phyloP scores from a whole-genome alignment of 306 rosid species.

The Pueraria montana region DNA sequence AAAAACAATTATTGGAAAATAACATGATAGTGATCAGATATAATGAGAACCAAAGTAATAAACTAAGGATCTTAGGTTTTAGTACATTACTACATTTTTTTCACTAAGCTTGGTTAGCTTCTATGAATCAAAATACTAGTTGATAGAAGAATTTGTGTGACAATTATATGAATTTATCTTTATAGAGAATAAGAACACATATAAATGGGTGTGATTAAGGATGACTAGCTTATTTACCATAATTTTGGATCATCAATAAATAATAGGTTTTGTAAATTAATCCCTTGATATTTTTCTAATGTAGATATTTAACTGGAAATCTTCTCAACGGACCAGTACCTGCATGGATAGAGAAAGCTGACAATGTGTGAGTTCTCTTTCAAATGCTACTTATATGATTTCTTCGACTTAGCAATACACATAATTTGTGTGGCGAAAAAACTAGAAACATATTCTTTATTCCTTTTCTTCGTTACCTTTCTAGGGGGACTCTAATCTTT shows the following conservation, averaged over 20 bases:
- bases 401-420: constrained; percentile 1
- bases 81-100: not conserved
- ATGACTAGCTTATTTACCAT: constrained; percentile 4
- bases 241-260: not conserved
- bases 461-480: not conserved
- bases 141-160: not conserved
- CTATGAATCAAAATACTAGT: not conserved
- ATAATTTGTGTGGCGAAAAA: not conserved
- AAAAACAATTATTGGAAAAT: not conserved
- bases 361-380: constrained; percentile 57
- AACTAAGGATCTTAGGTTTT: not conserved
- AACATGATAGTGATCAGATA: not conserved
- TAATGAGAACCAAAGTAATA: not conserved
- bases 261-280: not conserved
- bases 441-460: not conserved
- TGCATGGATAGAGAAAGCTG: constrained; percentile 48
- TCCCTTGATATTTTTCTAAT: constrained; percentile 22
- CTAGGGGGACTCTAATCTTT: not conserved
- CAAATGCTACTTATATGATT: constrained; percentile 17
- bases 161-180: too few species aligned
- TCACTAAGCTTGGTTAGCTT: not conserved
- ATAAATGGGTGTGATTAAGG: constrained; percentile 4
- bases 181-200: not conserved
- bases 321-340: constrained; percentile 68
- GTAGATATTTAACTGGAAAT: constrained; percentile 83